Evolutionary conservation across 495 filamentous ascomycete species (phyloP).

Genomic region (Penicillium salamii): DNA sequence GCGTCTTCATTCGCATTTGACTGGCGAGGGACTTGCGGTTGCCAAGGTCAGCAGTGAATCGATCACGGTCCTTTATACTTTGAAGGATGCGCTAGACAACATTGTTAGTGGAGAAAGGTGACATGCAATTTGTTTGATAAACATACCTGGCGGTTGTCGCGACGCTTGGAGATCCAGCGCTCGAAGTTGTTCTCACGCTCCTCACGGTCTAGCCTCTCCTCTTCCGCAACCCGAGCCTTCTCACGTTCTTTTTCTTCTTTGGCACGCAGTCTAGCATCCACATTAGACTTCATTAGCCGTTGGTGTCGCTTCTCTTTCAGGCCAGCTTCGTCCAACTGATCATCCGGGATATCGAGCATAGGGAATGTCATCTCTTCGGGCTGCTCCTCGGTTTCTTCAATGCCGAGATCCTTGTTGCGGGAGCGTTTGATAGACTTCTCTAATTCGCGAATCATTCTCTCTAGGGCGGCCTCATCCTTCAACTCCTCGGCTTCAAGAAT

Average conservation of each 20-base stretch:
- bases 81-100: slow-evolving; percentile 56
- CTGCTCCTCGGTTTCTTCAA: slow-evolving; percentile 71
- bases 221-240: slow-evolving; percentile 76
- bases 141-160: slow-evolving; percentile 63
- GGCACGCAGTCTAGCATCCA: slow-evolving; percentile 85
- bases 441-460: slow-evolving; percentile 77
- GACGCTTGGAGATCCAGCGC: slow-evolving; percentile 79
- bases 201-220: slow-evolving; percentile 77
- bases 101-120: slow-evolving; percentile 7
- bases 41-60: slow-evolving; percentile 86
- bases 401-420: slow-evolving; percentile 86
- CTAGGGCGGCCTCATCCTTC: slow-evolving; percentile 81
- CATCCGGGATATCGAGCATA: slow-evolving; percentile 84
- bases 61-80: slow-evolving; percentile 87
- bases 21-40: slow-evolving; percentile 94
- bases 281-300: slow-evolving; percentile 85
- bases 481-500: slow-evolving; percentile 87
- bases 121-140: not conserved
- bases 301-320: slow-evolving; percentile 90
- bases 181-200: slow-evolving; percentile 79
- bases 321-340: slow-evolving; percentile 85
- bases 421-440: slow-evolving; percentile 85
- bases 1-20: slow-evolving; percentile 95
- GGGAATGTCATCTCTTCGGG: slow-evolving; percentile 79
- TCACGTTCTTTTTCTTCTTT: slow-evolving; percentile 95